Conservation (phyloP, 192 early-diverging fungal species). For the Coemansia sp. region DNA sequence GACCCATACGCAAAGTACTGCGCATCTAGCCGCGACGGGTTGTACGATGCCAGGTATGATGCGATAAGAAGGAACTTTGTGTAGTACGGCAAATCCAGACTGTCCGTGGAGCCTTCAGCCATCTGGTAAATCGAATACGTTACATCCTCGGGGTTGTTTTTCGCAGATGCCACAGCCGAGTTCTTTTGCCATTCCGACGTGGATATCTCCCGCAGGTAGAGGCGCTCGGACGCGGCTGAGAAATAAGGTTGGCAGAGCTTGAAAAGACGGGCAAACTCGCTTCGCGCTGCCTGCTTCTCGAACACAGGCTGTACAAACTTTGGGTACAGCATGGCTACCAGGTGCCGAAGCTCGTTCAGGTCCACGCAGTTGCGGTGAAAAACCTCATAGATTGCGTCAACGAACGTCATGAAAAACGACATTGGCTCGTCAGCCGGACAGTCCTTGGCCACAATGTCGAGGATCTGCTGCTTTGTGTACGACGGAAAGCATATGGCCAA, state of each 20-base stretch:
- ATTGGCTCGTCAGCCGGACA: slow-evolving; percentile 61
- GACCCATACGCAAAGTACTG: slow-evolving; percentile 76
- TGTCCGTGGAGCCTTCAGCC: slow-evolving; percentile 43
- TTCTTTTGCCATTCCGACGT: slow-evolving; percentile 73
- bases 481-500: slow-evolving; percentile 68
- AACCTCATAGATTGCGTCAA: slow-evolving; percentile 77
- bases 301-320: slow-evolving; percentile 86
- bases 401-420: slow-evolving; percentile 71
- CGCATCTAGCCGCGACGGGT: slow-evolving; percentile 81
- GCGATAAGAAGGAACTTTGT: slow-evolving; percentile 90
- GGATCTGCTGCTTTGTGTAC: slow-evolving; percentile 71
- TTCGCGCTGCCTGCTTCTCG: slow-evolving; percentile 62
- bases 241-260: slow-evolving; percentile 76
- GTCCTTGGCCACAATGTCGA: slow-evolving; percentile 71
- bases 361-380: slow-evolving; percentile 80
- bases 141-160: slow-evolving; percentile 47
- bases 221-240: slow-evolving; percentile 75
- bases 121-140: slow-evolving; percentile 46
- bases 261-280: slow-evolving; percentile 75
- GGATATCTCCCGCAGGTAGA: slow-evolving; percentile 92
- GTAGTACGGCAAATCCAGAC: slow-evolving; percentile 80
- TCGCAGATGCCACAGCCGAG: slow-evolving; percentile 36
- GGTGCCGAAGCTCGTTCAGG: slow-evolving; percentile 82
- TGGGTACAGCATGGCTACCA: slow-evolving; percentile 79
- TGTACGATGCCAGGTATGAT: slow-evolving; percentile 90